Percentiles rank a stretch among this genome's conserved stretches.
Conservation (phyloP, 2,329 filamentous ascomycete genomes). For the Ustulina deusta region DNA sequence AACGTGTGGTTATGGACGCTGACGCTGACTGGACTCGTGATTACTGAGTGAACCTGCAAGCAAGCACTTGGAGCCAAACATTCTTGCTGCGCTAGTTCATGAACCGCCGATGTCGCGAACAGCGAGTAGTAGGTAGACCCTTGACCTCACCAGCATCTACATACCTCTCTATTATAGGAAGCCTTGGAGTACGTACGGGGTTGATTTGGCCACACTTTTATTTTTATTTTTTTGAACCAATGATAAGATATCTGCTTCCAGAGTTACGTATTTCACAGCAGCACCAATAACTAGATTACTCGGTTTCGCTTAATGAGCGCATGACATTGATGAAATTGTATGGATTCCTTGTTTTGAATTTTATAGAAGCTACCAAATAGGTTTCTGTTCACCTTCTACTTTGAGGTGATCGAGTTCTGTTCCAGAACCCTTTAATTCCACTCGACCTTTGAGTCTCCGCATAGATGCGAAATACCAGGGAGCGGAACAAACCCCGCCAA, state of each 20-base stretch:
- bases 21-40: conserved; percentile 29
- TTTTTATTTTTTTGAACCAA: conserved; percentile 28
- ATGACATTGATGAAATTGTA: conserved; percentile 27
- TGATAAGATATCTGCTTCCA: conserved; percentile 1
- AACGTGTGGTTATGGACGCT: neutral
- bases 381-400: conserved; percentile 34
- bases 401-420: conserved; percentile 26
- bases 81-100: conserved; percentile 15
- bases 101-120: conserved; percentile 34
- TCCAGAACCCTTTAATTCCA: conserved; percentile 40
- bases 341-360: conserved; percentile 35
- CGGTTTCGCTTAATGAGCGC: conserved; percentile 3
- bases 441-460: conserved; percentile 47
- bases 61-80: conserved; percentile 8
- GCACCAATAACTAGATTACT: conserved; percentile 20
- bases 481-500: conserved; percentile 45
- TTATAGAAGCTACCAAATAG: conserved; percentile 29
- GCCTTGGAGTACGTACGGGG: conserved; percentile 5
- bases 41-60: conserved; percentile 21
- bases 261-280: conserved; percentile 1
- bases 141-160: neutral
- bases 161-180: conserved; percentile 2
- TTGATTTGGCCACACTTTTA: neutral
- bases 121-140: conserved; percentile 9
- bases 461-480: conserved; percentile 44